Conservation (phyloP, 2,329 filamentous ascomycete species). For the Cordyceps fumosorosea region DNA sequence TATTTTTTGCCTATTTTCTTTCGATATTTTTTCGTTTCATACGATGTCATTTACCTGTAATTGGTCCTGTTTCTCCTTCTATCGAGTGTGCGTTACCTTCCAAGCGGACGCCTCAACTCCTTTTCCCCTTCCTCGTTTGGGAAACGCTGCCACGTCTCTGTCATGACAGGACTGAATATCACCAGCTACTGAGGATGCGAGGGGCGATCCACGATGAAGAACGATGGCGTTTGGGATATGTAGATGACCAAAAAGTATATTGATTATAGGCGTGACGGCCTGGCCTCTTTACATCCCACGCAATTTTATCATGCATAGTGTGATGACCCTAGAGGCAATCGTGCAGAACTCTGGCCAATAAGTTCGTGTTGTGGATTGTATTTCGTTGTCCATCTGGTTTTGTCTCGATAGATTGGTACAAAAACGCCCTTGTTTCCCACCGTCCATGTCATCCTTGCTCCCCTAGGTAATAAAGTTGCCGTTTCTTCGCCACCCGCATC, state of each 20-base stretch:
- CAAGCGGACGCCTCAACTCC: background rate
- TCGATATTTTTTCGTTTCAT: background rate
- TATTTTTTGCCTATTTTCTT: background rate
- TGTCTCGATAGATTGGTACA: background rate
- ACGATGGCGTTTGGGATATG: background rate
- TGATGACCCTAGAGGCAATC: background rate
- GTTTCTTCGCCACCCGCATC: too few relatives aligned
- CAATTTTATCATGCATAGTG: background rate
- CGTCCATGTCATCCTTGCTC: background rate
- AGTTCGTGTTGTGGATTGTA: background rate
- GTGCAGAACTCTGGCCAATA: background rate
- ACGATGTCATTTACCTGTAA: background rate
- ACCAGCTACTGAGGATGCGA: background rate
- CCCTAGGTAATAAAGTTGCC: too few relatives aligned
- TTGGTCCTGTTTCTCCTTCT: background rate
- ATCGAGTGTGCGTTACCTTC: background rate
- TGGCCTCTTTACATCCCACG: background rate
- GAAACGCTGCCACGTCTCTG: background rate
- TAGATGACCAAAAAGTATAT: slow-evolving; percentile 5
- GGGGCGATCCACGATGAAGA: background rate
- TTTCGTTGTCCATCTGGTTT: background rate
- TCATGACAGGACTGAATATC: background rate
- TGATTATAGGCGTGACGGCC: background rate
- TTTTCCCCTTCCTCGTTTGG: background rate
- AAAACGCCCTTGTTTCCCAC: background rate